These are phyloP conservation scores for Strobilomyces confusus DNA, from an alignment of 768 basidiomycete genomes.

Conservation along the genomic window DNA sequence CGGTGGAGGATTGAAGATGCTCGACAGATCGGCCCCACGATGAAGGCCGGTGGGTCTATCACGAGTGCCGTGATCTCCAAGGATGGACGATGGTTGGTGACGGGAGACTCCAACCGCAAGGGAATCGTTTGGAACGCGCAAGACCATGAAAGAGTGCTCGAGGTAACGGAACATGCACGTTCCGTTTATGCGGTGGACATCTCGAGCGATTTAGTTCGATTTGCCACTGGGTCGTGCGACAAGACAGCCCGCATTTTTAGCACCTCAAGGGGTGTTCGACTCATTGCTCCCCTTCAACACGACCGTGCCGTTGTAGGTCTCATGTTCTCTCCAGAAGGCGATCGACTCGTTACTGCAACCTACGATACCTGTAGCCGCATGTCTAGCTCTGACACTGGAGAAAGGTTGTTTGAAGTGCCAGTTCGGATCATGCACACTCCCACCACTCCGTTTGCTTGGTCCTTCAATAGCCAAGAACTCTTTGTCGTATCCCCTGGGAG, in stretches of 20 bases:
- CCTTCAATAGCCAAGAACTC: background rate
- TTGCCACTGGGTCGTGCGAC: background rate
- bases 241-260: background rate
- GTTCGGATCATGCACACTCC: background rate
- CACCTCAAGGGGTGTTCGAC: background rate
- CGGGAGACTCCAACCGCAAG: background rate
- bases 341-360: background rate
- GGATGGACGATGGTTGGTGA: background rate
- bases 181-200: background rate
- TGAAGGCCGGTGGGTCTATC: background rate
- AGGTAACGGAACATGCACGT: background rate
- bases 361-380: background rate
- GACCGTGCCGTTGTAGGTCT: background rate
- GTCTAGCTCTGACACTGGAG: background rate
- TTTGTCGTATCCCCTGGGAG: background rate
- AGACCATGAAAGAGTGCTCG: background rate
- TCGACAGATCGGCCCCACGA: background rate
- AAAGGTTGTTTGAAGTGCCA: background rate
- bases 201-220: background rate
- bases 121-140: background rate
- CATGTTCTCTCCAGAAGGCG: background rate
- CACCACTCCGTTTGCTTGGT: conserved; percentile 1
- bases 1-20: background rate
- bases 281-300: background rate
- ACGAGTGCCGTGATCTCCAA: background rate